phyloP scores from a whole-genome alignment of 2,329 filamentous ascomycete species.

The Colletotrichum incanum region DNA sequence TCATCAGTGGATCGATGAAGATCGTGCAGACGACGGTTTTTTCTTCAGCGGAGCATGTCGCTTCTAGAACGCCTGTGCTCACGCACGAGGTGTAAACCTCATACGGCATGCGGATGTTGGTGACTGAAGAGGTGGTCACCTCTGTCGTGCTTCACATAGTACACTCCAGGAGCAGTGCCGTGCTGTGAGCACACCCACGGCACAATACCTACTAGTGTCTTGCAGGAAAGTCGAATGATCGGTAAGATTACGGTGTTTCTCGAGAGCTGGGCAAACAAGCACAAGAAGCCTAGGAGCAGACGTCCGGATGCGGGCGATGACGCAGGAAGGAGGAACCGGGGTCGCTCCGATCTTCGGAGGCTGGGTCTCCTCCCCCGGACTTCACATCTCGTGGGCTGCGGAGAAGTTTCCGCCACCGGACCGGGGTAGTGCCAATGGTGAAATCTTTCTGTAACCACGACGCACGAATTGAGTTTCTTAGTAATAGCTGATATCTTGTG shows the following conservation, averaged over 20 bases:
- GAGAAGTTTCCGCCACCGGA: conserved; percentile 24
- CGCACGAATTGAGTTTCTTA: background rate
- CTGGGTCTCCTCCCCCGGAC: conserved; percentile 7
- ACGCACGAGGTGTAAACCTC: background rate
- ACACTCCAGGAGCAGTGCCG: background rate
- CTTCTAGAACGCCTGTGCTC: background rate
- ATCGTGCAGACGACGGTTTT: background rate
- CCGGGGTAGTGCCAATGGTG: background rate
- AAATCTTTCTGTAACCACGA: background rate
- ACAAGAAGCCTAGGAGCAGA: background rate
- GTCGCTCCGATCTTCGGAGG: conserved; percentile 34
- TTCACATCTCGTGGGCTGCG: conserved; percentile 7
- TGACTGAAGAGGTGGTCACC: background rate
- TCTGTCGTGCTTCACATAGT: background rate
- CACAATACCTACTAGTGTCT: background rate
- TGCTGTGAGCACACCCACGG: background rate
- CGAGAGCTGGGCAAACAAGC: background rate
- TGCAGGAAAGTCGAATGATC: background rate
- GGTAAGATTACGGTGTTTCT: background rate
- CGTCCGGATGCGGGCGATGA: conserved; percentile 10
- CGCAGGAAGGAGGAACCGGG: background rate
- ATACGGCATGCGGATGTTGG: background rate
- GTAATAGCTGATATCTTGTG: background rate
- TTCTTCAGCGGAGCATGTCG: background rate
- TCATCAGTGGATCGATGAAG: background rate